Evolutionary conservation across 75 land plant species (phyloP).

Genomic region (Chamaecyparis obtusa): DNA sequence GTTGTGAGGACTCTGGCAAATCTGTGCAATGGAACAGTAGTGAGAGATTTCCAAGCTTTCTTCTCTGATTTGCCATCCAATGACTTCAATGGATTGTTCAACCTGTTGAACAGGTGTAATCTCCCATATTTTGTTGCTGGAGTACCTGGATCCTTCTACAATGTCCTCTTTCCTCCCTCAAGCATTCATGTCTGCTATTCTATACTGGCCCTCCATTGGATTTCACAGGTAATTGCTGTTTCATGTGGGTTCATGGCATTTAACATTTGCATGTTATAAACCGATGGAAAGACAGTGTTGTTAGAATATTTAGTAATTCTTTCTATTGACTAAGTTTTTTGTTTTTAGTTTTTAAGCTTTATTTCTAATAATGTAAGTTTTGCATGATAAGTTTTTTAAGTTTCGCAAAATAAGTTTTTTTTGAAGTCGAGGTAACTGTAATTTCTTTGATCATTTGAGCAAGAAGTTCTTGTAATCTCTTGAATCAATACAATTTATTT

Average conservation of each 20-base stretch:
- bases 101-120: background rate
- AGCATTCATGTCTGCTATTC: slow-evolving; percentile 20
- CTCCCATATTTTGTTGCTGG: slow-evolving; percentile 17
- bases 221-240: slow-evolving; percentile 16
- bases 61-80: slow-evolving; percentile 31
- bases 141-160: slow-evolving; percentile 28
- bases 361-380: no score
- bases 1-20: slow-evolving; percentile 3
- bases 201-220: slow-evolving; percentile 21
- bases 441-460: no score
- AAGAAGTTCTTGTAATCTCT: no score
- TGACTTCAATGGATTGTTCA: slow-evolving; percentile 29
- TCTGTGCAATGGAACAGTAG: background rate
- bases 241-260: background rate
- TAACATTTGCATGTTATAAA: background rate
- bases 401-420: no score
- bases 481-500: no score
- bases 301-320: no score
- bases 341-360: background rate
- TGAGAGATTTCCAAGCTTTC: slow-evolving; percentile 18
- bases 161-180: slow-evolving; percentile 17
- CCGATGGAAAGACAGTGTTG: background rate
- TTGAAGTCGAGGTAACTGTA: no score
- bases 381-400: no score
- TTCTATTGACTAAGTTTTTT: background rate